Evolutionary conservation across 163 green algal genomes (phyloP).

Genomic region (Smithsoniella earleae): DNA sequence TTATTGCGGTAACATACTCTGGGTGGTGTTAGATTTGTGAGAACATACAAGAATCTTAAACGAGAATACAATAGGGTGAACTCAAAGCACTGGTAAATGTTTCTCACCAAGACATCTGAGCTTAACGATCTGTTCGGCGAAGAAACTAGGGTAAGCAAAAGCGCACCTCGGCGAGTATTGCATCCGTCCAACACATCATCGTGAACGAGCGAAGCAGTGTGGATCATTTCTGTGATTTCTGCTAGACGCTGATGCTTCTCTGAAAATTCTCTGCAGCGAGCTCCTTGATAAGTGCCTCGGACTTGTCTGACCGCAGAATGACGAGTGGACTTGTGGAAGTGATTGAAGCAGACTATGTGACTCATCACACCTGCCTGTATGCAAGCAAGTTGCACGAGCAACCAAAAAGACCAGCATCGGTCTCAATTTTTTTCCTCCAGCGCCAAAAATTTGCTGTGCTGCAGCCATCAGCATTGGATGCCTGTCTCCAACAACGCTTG

Average conservation of each 20-base stretch:
- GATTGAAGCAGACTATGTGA: constrained; percentile 5
- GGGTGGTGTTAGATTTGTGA: too few species aligned
- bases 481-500: constrained; percentile 74
- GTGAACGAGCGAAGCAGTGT: constrained; percentile 95
- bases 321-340: not conserved
- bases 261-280: constrained; percentile 66
- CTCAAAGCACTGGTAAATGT: too few species aligned
- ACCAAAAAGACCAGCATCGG: constrained; percentile 88
- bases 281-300: too few species aligned
- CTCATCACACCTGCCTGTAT: constrained; percentile 24
- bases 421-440: constrained; percentile 90
- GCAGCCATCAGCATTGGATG: constrained; percentile 88
- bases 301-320: too few species aligned
- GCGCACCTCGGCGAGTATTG: constrained; percentile 63
- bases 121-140: too few species aligned
- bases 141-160: too few species aligned
- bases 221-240: constrained; percentile 99
- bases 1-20: too few species aligned
- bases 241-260: constrained; percentile 78
- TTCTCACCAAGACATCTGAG: too few species aligned
- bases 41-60: too few species aligned
- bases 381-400: constrained; percentile 59
- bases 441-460: constrained; percentile 94
- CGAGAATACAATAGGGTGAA: too few species aligned
- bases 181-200: constrained; percentile 98